Evolutionary conservation across 2,329 filamentous ascomycete species (phyloP), one percentile per base, ranked within the genome.

Genomic region (Botrytis sinoallii): DNA sequence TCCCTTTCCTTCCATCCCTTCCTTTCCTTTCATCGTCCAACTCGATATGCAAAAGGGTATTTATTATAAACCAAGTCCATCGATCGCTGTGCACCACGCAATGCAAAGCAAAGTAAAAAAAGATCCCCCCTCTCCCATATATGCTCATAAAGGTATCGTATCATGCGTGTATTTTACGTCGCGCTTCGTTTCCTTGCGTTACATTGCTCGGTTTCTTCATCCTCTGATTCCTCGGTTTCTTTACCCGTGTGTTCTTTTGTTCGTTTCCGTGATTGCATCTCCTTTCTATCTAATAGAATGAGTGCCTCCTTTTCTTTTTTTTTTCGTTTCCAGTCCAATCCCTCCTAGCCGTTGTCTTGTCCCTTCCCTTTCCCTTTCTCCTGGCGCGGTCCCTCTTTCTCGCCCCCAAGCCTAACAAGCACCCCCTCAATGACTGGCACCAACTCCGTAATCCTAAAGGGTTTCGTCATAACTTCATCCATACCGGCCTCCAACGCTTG

Each of bases 381-480:
- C 32, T 32, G 32, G 32, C 22, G 38, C 22, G 12, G 16, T 16
- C 18, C 46, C 5, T 6, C 38, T 63, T 52, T 38, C 35, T 25
- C 35, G 7, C 25, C 46, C 46, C 65, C 65, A 40, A 55, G 16
- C 48, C 65, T 68, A n/a, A 40, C 46, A 18, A 68, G 16, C 16
- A 68, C 32, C 3, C 46, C 65, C 18, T 68, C 65, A 29, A 68
- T 68, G 16, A 55, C 25, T 5, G 65, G 65, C 46, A 68, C 65
- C 25, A 68, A 40, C 25, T 68, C 65, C 46, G 65, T 68, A 29
- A 68, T 68, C 35, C 65, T 55, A 80, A 94, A 95, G 3, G 93
- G 92, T 79, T 95, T 95, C 1, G 91, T 90, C 71, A 95, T 92
- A 59, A 94, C 89, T 81, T 91, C 90, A 81, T 93, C 90, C 84